Evolutionary conservation across 257 asterid genomes (phyloP).

Genomic region (Solanum raphanifolium): DNA sequence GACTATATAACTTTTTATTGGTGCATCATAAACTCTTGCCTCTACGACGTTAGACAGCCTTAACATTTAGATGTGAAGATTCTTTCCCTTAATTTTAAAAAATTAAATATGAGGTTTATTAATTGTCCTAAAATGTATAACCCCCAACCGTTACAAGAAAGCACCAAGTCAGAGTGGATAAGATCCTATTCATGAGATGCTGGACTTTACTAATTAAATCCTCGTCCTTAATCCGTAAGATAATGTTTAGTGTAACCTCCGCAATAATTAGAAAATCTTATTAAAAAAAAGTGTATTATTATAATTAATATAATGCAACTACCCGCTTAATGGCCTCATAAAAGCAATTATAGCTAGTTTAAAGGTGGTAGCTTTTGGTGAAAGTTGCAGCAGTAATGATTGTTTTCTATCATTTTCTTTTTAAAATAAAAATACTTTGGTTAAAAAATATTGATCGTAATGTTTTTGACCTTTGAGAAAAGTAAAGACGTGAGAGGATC

Average conservation of each 20-base stretch:
- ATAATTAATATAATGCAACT: neutral
- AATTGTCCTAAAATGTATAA: neutral
- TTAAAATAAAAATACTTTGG: too few relatives aligned
- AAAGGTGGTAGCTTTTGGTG: neutral
- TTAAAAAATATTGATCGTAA: neutral
- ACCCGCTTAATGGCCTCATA: neutral
- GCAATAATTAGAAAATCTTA: neutral
- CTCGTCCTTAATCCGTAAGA: neutral
- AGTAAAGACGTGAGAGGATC: neutral
- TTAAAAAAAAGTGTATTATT: neutral
- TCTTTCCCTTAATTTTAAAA: neutral
- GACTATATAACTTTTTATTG: neutral
- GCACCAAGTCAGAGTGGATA: neutral
- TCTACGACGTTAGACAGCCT: neutral
- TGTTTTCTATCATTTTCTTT: neutral
- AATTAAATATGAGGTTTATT: neutral
- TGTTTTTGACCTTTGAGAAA: neutral
- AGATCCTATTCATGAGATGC: neutral
- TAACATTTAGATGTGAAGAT: neutral
- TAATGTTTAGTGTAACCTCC: neutral
- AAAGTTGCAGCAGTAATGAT: neutral
- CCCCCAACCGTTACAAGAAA: neutral
- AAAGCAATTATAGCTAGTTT: neutral
- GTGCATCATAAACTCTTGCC: neutral
- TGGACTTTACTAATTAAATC: neutral